A percentile compares a stretch with the other conserved stretches of the same genome.
Conservation (phyloP, 345 rosid genomes). For the Syzygium aqueum region DNA sequence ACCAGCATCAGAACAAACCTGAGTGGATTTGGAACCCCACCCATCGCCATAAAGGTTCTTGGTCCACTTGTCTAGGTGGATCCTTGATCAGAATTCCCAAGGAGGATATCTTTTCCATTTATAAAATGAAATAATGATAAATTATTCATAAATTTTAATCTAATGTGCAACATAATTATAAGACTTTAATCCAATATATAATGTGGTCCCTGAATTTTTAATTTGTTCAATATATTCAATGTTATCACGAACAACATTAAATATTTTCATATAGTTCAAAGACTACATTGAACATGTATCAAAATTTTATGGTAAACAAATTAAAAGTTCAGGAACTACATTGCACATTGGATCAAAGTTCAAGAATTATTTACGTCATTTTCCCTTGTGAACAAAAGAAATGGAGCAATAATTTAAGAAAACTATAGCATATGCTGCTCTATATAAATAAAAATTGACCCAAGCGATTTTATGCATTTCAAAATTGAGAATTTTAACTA, state of each 20-base stretch:
- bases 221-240: too few relatives aligned
- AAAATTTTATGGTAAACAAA: too few relatives aligned
- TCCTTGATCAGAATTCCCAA: not conserved
- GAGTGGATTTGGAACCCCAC: not conserved
- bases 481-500: not conserved
- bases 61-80: not conserved
- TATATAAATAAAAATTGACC: not conserved
- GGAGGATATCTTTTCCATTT: not conserved
- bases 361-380: too few relatives aligned
- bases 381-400: too few relatives aligned
- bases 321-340: too few relatives aligned
- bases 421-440: not conserved
- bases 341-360: too few relatives aligned
- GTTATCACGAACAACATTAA: too few relatives aligned
- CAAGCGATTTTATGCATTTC: not conserved
- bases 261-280: too few relatives aligned
- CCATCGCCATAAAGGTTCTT: not conserved
- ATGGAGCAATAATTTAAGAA: not conserved
- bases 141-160: too few relatives aligned
- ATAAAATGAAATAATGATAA: not conserved
- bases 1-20: not conserved
- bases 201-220: too few relatives aligned
- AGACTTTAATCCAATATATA: too few relatives aligned
- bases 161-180: accelerated
- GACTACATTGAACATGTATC: too few relatives aligned